These are phyloP conservation scores for Echium plantagineum DNA, from an alignment of 257 asterid genomes.

Conservation along the genomic window DNA sequence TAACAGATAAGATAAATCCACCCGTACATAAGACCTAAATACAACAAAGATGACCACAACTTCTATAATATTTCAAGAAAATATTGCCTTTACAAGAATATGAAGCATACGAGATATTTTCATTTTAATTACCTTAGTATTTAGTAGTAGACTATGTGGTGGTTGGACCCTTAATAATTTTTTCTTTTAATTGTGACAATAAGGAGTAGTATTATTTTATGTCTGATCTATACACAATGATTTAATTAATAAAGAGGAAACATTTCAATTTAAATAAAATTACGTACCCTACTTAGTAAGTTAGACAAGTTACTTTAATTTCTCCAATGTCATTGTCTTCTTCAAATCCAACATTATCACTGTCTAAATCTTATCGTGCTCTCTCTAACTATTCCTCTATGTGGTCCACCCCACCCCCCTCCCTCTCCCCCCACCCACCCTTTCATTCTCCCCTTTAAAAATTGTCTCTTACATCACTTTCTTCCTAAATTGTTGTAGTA, in stretches of 20 bases:
- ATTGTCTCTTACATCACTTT: background rate
- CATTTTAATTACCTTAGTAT: too few species aligned
- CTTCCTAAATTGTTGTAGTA: background rate
- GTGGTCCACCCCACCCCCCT: conserved; percentile 35
- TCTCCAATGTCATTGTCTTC: conserved; percentile 28
- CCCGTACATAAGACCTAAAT: too few species aligned
- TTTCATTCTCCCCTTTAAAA: conserved; percentile 11
- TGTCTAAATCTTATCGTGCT: conserved; percentile 12
- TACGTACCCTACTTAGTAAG: background rate
- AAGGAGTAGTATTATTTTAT: too few species aligned
- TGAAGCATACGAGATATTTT: too few species aligned
- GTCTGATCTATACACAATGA: too few species aligned
- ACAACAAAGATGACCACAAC: too few species aligned
- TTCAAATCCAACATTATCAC: conserved; percentile 33
- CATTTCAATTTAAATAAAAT: conserved; percentile 8
- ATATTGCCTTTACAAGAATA: too few species aligned
- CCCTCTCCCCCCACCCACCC: conserved; percentile 18
- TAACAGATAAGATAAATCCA: too few species aligned
- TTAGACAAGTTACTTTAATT: conserved; percentile 21
- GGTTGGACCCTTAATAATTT: too few species aligned
- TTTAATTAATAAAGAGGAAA: background rate
- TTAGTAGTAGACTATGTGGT: too few species aligned
- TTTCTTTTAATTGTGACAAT: too few species aligned
- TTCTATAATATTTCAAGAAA: too few species aligned
- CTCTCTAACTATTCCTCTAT: conserved; percentile 2